Evolutionary conservation across 2,329 filamentous ascomycete genomes (phyloP).

Genomic region (Alternaria consortialis): DNA sequence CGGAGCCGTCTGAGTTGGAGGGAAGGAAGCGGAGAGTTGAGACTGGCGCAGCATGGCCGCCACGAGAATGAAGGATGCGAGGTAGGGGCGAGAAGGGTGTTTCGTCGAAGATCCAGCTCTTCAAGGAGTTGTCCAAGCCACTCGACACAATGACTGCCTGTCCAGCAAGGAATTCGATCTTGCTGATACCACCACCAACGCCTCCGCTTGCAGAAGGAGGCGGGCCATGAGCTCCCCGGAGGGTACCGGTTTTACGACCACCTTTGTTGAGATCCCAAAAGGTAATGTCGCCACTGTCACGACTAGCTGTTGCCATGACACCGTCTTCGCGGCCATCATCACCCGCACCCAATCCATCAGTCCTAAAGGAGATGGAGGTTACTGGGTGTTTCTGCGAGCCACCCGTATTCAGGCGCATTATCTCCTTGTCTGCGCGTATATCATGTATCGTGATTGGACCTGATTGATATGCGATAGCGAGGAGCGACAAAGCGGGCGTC

Average conservation of each 20-base stretch:
- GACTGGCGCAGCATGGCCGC: constrained; percentile 87
- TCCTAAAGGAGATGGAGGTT: constrained; percentile 87
- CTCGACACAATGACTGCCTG: constrained; percentile 91
- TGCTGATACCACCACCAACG: constrained; percentile 80
- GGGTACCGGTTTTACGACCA: constrained; percentile 83
- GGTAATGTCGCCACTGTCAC: constrained; percentile 83
- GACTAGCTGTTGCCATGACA: constrained; percentile 91
- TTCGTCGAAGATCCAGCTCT: constrained; percentile 96
- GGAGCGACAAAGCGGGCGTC: constrained; percentile 81
- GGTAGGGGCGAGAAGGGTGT: constrained; percentile 88
- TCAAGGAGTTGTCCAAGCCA: constrained; percentile 90
- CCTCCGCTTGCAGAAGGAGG: constrained; percentile 64
- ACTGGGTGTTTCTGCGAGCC: constrained; percentile 70
- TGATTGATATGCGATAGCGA: constrained; percentile 86
- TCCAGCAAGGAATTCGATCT: constrained; percentile 85
- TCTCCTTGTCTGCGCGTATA: constrained; percentile 76
- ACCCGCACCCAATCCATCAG: constrained; percentile 86
- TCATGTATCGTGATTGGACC: constrained; percentile 84
- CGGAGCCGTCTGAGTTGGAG: constrained; percentile 86
- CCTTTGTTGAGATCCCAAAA: constrained; percentile 96
- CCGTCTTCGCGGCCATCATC: constrained; percentile 83
- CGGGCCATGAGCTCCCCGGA: constrained; percentile 87
- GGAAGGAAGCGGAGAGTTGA: constrained; percentile 86
- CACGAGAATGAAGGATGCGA: constrained; percentile 82
- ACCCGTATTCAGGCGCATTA: constrained; percentile 74